Evolutionary conservation across 495 filamentous ascomycete genomes (phyloP).

Genomic region (Aspergillus ostianus): DNA sequence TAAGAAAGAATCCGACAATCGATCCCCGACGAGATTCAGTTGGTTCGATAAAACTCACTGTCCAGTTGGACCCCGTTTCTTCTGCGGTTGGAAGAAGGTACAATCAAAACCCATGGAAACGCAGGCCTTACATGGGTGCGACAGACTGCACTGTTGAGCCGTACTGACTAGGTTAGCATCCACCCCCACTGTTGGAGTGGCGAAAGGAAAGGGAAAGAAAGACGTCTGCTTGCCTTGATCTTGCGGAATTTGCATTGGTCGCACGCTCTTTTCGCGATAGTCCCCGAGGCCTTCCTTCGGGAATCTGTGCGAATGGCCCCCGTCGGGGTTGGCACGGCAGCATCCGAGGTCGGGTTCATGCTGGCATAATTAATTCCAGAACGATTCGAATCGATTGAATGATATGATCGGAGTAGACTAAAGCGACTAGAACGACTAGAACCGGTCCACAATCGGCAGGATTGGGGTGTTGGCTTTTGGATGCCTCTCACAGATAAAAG

Average conservation of each 20-base stretch:
- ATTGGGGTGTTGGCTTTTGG: too few relatives aligned
- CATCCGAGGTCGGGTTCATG: conserved; percentile 18
- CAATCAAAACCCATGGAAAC: conserved; percentile 44
- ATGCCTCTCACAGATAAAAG: too few relatives aligned
- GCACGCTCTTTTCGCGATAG: conserved; percentile 38
- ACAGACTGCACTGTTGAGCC: conserved; percentile 37
- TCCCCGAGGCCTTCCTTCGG: conserved; percentile 25
- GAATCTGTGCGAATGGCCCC: conserved; percentile 29
- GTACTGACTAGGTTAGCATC: conserved; percentile 18
- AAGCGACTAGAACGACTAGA: too few relatives aligned
- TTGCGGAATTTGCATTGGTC: conserved; percentile 47
- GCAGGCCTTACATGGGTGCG: conserved; percentile 40
- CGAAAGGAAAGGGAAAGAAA: conserved; percentile 5
- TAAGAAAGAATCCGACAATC: neutral
- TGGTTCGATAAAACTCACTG: conserved; percentile 32
- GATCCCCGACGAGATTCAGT: neutral
- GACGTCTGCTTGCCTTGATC: conserved; percentile 32
- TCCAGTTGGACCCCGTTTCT: conserved; percentile 41
- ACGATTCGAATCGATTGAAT: too few relatives aligned
- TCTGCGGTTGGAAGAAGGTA: conserved; percentile 45
- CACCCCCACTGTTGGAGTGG: neutral
- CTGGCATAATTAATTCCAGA: conserved; percentile 7
- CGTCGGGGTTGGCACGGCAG: conserved; percentile 10
- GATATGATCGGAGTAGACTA: too few relatives aligned
- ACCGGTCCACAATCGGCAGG: too few relatives aligned